These are phyloP conservation scores for Neurospora intermedia DNA, from an alignment of 495 filamentous ascomycete species.

Conservation along the genomic window DNA sequence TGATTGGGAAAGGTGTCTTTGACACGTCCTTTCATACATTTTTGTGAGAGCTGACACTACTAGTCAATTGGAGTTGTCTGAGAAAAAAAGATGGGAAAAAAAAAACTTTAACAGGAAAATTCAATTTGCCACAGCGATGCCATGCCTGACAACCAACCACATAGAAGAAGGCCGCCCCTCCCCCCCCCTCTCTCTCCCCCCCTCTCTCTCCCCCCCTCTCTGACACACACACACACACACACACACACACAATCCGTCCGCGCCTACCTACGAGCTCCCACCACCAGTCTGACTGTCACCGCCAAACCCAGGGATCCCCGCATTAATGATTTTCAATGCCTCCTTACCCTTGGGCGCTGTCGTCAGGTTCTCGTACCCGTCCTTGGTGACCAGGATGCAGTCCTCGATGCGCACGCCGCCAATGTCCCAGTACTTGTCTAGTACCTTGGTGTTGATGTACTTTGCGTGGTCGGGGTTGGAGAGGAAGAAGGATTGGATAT, in stretches of 20 bases:
- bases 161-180: not conserved
- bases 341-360: constrained; percentile 68
- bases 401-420: constrained; percentile 92
- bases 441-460: constrained; percentile 63
- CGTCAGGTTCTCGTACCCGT: constrained; percentile 75
- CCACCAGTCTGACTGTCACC: not conserved
- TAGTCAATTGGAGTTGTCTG: too few species aligned
- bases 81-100: too few species aligned
- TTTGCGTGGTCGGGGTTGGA: constrained; percentile 46
- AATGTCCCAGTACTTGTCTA: constrained; percentile 62
- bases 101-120: too few species aligned
- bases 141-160: not conserved
- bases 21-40: too few species aligned
- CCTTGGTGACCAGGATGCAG: constrained; percentile 69
- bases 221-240: too few species aligned
- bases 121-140: not conserved
- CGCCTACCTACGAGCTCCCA: not conserved
- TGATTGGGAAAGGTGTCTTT: too few species aligned
- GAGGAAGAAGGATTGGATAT: constrained; percentile 52
- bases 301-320: not conserved
- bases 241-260: too few species aligned
- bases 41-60: too few species aligned
- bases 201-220: not conserved
- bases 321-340: constrained; percentile 25
- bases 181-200: too few species aligned